Base-by-base conservation (phyloP, 2,329 filamentous ascomycete species). In the Leptographium lundbergii region DNA sequence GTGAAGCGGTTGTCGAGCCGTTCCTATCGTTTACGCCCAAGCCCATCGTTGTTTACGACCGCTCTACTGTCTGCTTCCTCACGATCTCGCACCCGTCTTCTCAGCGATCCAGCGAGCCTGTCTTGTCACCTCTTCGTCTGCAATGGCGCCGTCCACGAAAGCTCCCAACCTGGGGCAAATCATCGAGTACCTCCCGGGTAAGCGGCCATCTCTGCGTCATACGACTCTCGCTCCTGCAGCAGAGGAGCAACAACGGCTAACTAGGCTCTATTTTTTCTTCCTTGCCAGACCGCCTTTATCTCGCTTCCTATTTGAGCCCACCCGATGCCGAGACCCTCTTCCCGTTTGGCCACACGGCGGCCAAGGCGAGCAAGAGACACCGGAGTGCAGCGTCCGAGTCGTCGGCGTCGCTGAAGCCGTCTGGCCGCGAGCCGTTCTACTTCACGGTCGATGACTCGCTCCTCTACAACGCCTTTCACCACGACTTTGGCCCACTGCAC, bases 391-490 rank as follows among this genome's bases (percentile, higher is more conserved):
- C 59, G 1, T 45, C 58, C 9, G 52, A 59, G 6, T 22, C 54
- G 14, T 14, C 56, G 1, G 22, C 61, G 6, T 39, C 52, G 19
- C 6, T 53, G 4, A 42, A 24, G 36, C 71, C 74, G 61, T 72
- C 77, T n/a, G 74, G 78, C 57, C 82, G 81, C 65, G 75, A 85
- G 59, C 94, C 94, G 1, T 91, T 89, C 70, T 99, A 97, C 76
- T 99, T 99, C 74, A 92, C 90, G 56, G 86, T 97, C 65, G 94
- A 99, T 70, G 89, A 95, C 69, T 87, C 80, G 48, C 84, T 99
- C 52, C 81, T 96, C 54, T 99, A 99, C 80, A 99, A 99, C 72
- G 91, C 92, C 36, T 99, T 99, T 74, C 91, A 97, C 74, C 91
- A 95, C 68, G 94, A 99, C 75, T 99, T 99, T 72, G 94, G 94